phyloP scores from a whole-genome alignment of 163 green algal species.

The Volvox carteri region DNA sequence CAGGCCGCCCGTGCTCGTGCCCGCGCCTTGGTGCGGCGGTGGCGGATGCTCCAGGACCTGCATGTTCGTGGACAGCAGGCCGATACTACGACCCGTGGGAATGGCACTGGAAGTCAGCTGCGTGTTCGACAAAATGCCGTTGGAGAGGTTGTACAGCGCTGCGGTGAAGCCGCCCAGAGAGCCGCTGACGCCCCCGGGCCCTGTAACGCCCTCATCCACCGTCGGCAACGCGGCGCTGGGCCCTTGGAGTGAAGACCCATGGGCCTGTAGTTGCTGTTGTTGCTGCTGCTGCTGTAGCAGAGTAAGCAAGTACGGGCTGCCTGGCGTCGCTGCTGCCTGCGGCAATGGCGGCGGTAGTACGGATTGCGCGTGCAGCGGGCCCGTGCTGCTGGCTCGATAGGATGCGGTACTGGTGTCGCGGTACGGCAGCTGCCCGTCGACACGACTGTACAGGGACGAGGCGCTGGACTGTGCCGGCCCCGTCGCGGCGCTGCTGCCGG shows the following conservation, averaged over 20 bases:
- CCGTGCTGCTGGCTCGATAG: background rate
- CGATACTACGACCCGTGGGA: background rate
- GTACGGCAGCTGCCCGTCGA: background rate
- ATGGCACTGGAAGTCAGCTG: background rate
- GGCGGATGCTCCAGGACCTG: background rate
- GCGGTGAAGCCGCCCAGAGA: constrained; percentile 37
- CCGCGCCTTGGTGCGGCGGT: background rate
- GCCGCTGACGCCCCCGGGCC: constrained; percentile 22
- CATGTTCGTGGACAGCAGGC: background rate
- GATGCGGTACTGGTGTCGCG: background rate
- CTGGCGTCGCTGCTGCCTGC: background rate
- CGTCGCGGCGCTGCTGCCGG: background rate
- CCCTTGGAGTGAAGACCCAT: background rate
- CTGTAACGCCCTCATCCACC: constrained; percentile 20
- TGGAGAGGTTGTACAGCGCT: constrained; percentile 11
- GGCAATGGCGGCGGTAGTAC: background rate
- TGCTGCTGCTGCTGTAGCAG: constrained; percentile 20
- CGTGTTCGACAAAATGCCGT: background rate
- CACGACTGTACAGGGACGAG: background rate
- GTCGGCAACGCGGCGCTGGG: constrained; percentile 2
- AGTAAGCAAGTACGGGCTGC: background rate
- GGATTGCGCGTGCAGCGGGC: background rate
- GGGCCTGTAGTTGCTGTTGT: no score
- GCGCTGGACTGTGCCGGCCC: background rate
- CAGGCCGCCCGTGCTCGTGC: background rate